A percentile compares a stretch with the other conserved stretches of the same genome.
phyloP scores from a whole-genome alignment of 179 eudicot species.

The Spinacia oleracea region DNA sequence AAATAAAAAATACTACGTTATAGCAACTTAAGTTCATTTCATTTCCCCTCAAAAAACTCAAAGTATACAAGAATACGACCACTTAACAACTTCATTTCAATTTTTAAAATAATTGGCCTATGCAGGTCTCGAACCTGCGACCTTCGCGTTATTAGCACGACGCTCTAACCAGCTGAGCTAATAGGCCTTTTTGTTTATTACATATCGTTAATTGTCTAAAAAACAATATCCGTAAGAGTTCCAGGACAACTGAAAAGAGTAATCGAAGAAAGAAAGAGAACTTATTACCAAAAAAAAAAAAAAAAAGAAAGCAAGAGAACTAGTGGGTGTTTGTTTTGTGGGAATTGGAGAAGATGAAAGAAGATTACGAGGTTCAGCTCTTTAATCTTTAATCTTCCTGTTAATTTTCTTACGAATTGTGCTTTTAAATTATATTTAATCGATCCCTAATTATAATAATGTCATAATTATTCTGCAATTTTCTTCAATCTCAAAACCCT shows the following conservation, averaged over 20 bases:
- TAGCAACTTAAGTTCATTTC: too few relatives aligned
- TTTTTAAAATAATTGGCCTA: conserved; percentile 26
- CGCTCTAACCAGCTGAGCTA: conserved; percentile 54
- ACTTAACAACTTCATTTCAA: too few relatives aligned
- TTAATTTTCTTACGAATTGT: background rate
- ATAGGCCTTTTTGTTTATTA: conserved; percentile 26
- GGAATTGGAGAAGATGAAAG: conserved; percentile 28
- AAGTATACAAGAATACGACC: too few relatives aligned
- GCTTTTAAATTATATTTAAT: background rate
- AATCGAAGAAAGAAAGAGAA: too few relatives aligned
- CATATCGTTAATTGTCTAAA: too few relatives aligned
- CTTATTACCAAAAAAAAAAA: too few relatives aligned
- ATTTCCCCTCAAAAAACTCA: too few relatives aligned
- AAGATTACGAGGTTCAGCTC: conserved; percentile 25
- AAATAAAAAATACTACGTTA: too few relatives aligned
- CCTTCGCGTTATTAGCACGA: conserved; percentile 54
- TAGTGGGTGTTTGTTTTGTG: too few relatives aligned
- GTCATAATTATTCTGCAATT: background rate
- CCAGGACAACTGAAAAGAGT: too few relatives aligned
- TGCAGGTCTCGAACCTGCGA: conserved; percentile 51
- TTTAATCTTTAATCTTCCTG: background rate
- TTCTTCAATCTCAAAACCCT: conserved; percentile 2
- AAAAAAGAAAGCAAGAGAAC: too few relatives aligned
- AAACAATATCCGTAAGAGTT: too few relatives aligned
- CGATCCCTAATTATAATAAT: background rate